Evolutionary conservation across 2,329 filamentous ascomycete genomes (phyloP).

Genomic region (Dendryphion nanum): DNA sequence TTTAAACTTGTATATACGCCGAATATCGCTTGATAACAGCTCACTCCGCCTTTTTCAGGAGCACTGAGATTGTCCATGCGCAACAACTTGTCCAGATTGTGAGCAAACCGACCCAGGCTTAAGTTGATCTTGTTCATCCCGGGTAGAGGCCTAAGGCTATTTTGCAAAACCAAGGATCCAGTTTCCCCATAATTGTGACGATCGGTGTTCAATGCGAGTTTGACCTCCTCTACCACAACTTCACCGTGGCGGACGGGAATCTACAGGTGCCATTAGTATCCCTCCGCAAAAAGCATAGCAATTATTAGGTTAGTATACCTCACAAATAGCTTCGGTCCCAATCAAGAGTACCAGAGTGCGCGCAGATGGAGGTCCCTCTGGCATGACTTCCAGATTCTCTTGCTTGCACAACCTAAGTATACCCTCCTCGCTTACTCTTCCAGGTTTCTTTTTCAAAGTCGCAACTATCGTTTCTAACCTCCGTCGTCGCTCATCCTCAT

Average conservation of each 20-base stretch:
- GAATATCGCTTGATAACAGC: slow-evolving; percentile 74
- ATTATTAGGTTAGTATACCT: slow-evolving; percentile 8
- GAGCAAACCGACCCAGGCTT: slow-evolving; percentile 66
- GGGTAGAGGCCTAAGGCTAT: slow-evolving; percentile 61
- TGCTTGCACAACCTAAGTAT: slow-evolving; percentile 69
- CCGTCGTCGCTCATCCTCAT: slow-evolving; percentile 53
- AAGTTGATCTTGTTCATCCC: slow-evolving; percentile 67
- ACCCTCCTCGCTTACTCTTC: slow-evolving; percentile 70
- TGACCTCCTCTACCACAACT: slow-evolving; percentile 52
- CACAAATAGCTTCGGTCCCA: slow-evolving; percentile 33
- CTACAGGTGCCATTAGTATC: slow-evolving; percentile 12
- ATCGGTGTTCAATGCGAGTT: slow-evolving; percentile 62
- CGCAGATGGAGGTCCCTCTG: slow-evolving; percentile 15
- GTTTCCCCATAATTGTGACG: slow-evolving; percentile 49
- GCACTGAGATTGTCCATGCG: slow-evolving; percentile 70
- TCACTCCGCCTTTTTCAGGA: slow-evolving; percentile 56
- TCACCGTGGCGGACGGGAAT: slow-evolving; percentile 29
- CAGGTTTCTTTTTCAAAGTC: slow-evolving; percentile 65
- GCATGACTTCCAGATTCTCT: slow-evolving; percentile 52
- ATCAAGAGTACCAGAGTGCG: slow-evolving; percentile 34
- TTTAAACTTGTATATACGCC: slow-evolving; percentile 70
- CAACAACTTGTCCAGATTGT: slow-evolving; percentile 69
- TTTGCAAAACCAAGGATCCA: slow-evolving; percentile 64
- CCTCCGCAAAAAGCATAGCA: slow-evolving; percentile 45
- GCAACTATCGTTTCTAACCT: slow-evolving; percentile 62